These are phyloP conservation scores for Komagataella phaffii DNA, from an alignment of 805 yeast species.

Conservation along the genomic window DNA sequence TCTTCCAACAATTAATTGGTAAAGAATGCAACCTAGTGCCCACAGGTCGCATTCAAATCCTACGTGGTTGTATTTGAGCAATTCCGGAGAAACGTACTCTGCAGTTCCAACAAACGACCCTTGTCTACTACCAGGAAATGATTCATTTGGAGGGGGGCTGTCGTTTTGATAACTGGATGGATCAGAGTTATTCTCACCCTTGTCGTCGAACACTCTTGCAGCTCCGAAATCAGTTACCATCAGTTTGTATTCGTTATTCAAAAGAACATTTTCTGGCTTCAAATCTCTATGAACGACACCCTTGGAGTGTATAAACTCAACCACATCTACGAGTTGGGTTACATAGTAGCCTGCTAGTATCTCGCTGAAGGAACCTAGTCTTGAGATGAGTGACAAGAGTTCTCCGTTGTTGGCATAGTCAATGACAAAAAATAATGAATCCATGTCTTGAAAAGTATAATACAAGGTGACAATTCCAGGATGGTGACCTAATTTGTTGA, in stretches of 20 bases:
- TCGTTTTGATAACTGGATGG: not conserved
- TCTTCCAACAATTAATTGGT: slow-evolving; percentile 66
- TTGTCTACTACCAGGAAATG: slow-evolving; percentile 18
- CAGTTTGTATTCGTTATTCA: slow-evolving; percentile 74
- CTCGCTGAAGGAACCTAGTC: slow-evolving; percentile 67
- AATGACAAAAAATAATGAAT: slow-evolving; percentile 77
- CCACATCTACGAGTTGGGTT: slow-evolving; percentile 81
- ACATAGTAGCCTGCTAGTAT: slow-evolving; percentile 67
- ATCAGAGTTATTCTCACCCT: slow-evolving; percentile 12
- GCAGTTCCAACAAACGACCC: slow-evolving; percentile 97
- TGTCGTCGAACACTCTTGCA: slow-evolving; percentile 62
- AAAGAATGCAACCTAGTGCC: slow-evolving; percentile 87
- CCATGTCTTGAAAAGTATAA: slow-evolving; percentile 90
- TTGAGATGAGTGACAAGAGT: slow-evolving; percentile 63
- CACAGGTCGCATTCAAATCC: slow-evolving; percentile 82
- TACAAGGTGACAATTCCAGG: slow-evolving; percentile 89
- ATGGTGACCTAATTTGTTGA: slow-evolving; percentile 79
- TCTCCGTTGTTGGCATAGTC: slow-evolving; percentile 97
- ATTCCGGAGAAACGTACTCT: slow-evolving; percentile 90
- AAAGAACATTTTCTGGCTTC: slow-evolving; percentile 85
- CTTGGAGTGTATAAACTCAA: slow-evolving; percentile 74
- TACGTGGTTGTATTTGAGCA: slow-evolving; percentile 63
- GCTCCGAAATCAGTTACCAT: slow-evolving; percentile 97
- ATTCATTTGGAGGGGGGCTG: not conserved
- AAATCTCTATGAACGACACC: slow-evolving; percentile 91